Evolutionary conservation across 495 filamentous ascomycete species (phyloP), one percentile per base, ranked within the genome.

Genomic region (Thozetella sp.): DNA sequence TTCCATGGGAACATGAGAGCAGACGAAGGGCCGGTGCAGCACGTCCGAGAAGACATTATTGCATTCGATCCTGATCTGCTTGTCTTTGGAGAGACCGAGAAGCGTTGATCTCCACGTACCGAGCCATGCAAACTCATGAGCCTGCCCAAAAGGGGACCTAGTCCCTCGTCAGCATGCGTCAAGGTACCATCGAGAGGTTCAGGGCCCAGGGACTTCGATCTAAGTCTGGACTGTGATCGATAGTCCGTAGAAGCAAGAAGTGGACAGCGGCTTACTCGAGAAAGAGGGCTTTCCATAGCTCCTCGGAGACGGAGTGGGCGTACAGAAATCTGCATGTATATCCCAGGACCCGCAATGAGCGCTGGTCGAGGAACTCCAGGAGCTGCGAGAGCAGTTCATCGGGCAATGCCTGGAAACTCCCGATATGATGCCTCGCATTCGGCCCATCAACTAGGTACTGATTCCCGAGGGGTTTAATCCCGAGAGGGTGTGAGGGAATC

Each of bases 21-120:
- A 97, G 64, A 90, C 89, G 71, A 96, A 97, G 0, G 95, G 95
- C 15, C 93, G 90, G 72, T 97, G 90, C 13, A 99, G 82, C 25
- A 88, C 83, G 73, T 99, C 95, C 12, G 95, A 97, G 74, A 88
- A 98, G n/a, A 99, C 83, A 65, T 86, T 85, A 23, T 83, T 84
- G 67, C 93, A 96, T 51, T 86, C 79, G 53, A 96, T 79, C 53
- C 73, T 74, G 22, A 78, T 72, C 30, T 73, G 72, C 34, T 72
- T 61, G 13, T 80, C 79, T 17, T 71, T 55, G 0, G 87, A 80
- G n/a, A 91, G 72, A 27, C 81, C 78, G 22, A 97, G 81, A 68
- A 86, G 86, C 2, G 93, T 97, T 53, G 86, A 83, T 60, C 91
- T 88, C 95, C 95, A 99, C 48, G 90, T 90, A 24, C 93, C 92